Conservation (phyloP, 371 early-diverging fungal genomes). For the Circinella umbellata region DNA sequence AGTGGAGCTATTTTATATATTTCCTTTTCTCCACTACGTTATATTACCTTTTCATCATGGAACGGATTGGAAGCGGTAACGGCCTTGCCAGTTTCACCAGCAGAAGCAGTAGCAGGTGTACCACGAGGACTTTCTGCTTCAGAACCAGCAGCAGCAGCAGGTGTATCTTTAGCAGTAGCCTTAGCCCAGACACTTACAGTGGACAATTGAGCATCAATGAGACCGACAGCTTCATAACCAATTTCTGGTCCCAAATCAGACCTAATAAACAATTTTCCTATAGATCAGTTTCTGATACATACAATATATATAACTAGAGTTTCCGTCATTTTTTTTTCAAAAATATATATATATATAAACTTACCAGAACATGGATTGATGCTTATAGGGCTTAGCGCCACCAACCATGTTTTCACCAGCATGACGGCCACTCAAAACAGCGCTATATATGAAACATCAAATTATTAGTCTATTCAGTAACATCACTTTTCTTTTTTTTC, state of each 20-base stretch:
- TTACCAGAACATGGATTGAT: slow-evolving; percentile 82
- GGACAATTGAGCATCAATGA: slow-evolving; percentile 66
- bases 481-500: too few relatives aligned
- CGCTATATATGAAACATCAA: slow-evolving; percentile 28
- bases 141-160: slow-evolving; percentile 45
- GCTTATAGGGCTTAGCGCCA: slow-evolving; percentile 64
- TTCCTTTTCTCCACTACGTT: neutral
- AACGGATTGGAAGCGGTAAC: slow-evolving; percentile 32
- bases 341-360: slow-evolving; percentile 9
- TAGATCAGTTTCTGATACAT: neutral
- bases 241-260: slow-evolving; percentile 77
- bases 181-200: slow-evolving; percentile 80
- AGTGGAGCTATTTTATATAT: neutral
- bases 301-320: neutral
- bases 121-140: slow-evolving; percentile 42
- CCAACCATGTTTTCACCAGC: slow-evolving; percentile 80
- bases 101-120: slow-evolving; percentile 33
- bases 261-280: slow-evolving; percentile 6
- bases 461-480: neutral
- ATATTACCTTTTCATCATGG: slow-evolving; percentile 39
- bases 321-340: neutral
- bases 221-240: slow-evolving; percentile 80
- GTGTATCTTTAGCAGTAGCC: slow-evolving; percentile 56
- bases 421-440: slow-evolving; percentile 71
- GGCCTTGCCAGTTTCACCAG: slow-evolving; percentile 37